Conservation (phyloP, 2,329 filamentous ascomycete genomes). For the Cyclaneusma minus region DNA sequence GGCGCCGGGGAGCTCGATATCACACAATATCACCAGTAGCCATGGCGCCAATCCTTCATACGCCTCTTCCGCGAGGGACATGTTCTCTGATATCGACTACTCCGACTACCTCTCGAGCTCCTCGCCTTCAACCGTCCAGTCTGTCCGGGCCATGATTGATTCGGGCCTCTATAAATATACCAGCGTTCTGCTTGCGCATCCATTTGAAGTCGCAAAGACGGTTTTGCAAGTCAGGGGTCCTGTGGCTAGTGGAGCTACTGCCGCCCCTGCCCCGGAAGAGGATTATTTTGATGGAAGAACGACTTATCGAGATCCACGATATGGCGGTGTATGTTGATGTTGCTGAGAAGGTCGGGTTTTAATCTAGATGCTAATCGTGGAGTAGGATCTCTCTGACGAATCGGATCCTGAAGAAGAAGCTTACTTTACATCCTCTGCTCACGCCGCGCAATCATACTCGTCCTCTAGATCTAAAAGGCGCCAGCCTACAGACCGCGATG, state of each 20-base stretch:
- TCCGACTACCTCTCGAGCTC: slow-evolving; percentile 68
- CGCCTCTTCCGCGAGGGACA: slow-evolving; percentile 58
- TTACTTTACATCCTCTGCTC: slow-evolving; percentile 60
- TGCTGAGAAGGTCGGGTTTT: slow-evolving; percentile 1
- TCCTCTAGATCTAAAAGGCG: slow-evolving; percentile 22
- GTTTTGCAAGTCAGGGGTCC: slow-evolving; percentile 63
- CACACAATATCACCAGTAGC: slow-evolving; percentile 10
- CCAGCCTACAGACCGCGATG: slow-evolving; percentile 13
- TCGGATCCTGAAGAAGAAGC: slow-evolving; percentile 64
- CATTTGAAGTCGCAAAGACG: slow-evolving; percentile 93
- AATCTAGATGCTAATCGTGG: slow-evolving; percentile 6
- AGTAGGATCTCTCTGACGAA: slow-evolving; percentile 40
- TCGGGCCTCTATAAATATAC: slow-evolving; percentile 86
- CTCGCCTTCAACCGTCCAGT: slow-evolving; percentile 60
- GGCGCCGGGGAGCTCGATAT: slow-evolving; percentile 17
- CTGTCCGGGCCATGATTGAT: slow-evolving; percentile 63
- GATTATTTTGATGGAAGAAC: slow-evolving; percentile 8
- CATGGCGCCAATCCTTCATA: slow-evolving; percentile 27
- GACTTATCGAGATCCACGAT: slow-evolving; percentile 11
- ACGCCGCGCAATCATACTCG: slow-evolving; percentile 23
- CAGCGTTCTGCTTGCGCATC: slow-evolving; percentile 77
- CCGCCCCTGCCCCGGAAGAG: slow-evolving; percentile 6
- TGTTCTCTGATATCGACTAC: slow-evolving; percentile 85
- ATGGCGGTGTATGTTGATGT: slow-evolving; percentile 11
- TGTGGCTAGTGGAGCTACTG: slow-evolving; percentile 15